Base-by-base conservation (phyloP, 2,329 filamentous ascomycete genomes). In the Pestalotiopsis sp. region DNA sequence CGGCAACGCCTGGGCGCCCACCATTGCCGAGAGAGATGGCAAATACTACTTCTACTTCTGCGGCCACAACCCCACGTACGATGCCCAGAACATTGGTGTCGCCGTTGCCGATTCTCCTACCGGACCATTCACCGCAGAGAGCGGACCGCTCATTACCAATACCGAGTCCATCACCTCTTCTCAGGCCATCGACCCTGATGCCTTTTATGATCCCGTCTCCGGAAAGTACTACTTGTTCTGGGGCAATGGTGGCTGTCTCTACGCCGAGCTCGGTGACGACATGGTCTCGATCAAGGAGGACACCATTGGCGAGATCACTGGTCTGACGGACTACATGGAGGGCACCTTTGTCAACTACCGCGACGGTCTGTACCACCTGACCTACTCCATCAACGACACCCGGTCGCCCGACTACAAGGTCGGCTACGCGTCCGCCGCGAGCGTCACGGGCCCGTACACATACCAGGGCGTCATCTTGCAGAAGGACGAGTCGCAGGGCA, bases 1-100 rank as follows among this genome's bases (percentile, higher is more conserved):
- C 1, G 90, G 90, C 69, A 90, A 91, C 72, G 85, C 90, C 3
- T 92, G 90, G 90, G 90, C 90, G 0, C 90, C 90, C 0, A 89
- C 90, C 65, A 90, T 90, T 2, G 87, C 87, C 1, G 78, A 81
- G 63, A 87, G 87, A 64, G 81, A 87, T 69, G 88, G 87, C 0
- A 89, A 89, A 78, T 92, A 87, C 78, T 91, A 90, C 73, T 86
- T 92, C 36, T 91, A 89, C 78, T 91, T 90, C 77, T 85, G 80
- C 49, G 84, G 84, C 0, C 76, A 85, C 17, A 83, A 83, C 57
- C 87, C 89, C 0, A 87, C 87, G 0, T 79, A 86, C 39, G 82
- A 89, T 69, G 81, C 86, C 70, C 84, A 90, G 67, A 88, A 87
- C 3, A 89, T 91, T 41, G 90, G 90, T 3, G 90, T 89, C 0